These are phyloP conservation scores for Globisporangium rhizosaccharum DNA, from an alignment of 352 stramenopile genomes.

Conservation along the genomic window DNA sequence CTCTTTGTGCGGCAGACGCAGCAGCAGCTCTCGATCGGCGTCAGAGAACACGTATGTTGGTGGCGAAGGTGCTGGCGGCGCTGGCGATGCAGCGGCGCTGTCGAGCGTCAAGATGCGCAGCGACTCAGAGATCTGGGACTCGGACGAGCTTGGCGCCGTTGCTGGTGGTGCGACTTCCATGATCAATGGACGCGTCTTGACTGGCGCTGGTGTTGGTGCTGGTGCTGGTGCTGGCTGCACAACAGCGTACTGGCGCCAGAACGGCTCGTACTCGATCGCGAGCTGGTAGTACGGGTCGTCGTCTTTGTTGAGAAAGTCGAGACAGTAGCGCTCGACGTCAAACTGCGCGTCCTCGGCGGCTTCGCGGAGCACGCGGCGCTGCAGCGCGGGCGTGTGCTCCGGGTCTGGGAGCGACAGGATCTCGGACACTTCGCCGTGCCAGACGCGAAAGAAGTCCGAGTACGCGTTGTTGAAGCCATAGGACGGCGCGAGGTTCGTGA, in stretches of 20 bases:
- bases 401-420: constrained; percentile 92
- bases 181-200: constrained; percentile 20
- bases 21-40: constrained; percentile 69
- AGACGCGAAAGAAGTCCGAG: constrained; percentile 90
- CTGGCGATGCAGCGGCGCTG: not conserved
- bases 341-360: constrained; percentile 91
- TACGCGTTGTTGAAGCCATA: constrained; percentile 96
- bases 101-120: constrained; percentile 5
- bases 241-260: constrained; percentile 74
- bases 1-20: constrained; percentile 69
- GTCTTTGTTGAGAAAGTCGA: constrained; percentile 87
- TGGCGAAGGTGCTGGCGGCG: constrained; percentile 2
- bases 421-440: constrained; percentile 88
- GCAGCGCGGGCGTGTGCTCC: constrained; percentile 64
- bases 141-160: not conserved
- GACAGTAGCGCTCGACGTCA: constrained; percentile 93
- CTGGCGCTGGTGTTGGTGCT: not conserved
- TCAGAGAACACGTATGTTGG: constrained; percentile 32
- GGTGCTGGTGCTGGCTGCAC: constrained; percentile 1
- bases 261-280: constrained; percentile 86
- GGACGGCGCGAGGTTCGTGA: constrained; percentile 46
- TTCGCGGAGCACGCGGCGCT: constrained; percentile 72
- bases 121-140: not conserved
- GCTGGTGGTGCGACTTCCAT: constrained; percentile 25
- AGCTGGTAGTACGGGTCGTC: constrained; percentile 93